Base-by-base conservation (phyloP, 2,329 filamentous ascomycete genomes). In the Sphaerostilbella broomeana region DNA sequence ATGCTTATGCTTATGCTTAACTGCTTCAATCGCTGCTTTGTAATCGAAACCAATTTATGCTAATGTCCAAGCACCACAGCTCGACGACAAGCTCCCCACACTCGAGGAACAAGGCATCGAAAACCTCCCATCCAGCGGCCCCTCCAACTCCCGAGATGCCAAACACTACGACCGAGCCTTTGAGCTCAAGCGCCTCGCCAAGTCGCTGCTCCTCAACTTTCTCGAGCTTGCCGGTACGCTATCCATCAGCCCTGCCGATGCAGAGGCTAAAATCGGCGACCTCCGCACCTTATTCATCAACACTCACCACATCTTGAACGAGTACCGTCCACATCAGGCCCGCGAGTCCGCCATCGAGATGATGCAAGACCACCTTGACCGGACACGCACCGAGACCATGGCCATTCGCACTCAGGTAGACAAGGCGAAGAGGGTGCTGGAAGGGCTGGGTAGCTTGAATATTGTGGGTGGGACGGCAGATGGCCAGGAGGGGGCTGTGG, bases 321-420 rank as follows among this genome's bases (percentile, higher is more conserved):
- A 94, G 60, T 97, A 95, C 63, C 76, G 90, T 21, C 89, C 89
- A 8, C 89, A 95, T 58, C 90, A 97, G 64, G 88, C 89, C 17
- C 69, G 90, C 30, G 89, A 95, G 65, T 88, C 82, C 19, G 69
- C 94, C 42, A 94, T 95, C 21, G 65, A 82, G 49, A 76, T 90
- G 68, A 88, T 95, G 84, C 85, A 95, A 62, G 81, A 84, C 49
- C 84, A 90, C 54, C 65, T 95, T 20, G 79, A 86, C 50, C 73
- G 70, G 50, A 82, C 81, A 40, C 77, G 74, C 49, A 75, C 74
- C 39, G 88, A 95, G 62, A 87, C 88, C 1, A 70, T 77, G 22
- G 76, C 73, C 4, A 77, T 88, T 31, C 71, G 73, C 42, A 73
- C 73, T 43, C 79, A 79, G 54, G 79, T 79, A 37, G 79, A 81